Percentiles rank a stretch among this genome's conserved stretches.
These are phyloP conservation scores for Simplicillium aogashimaense DNA, from an alignment of 2,329 filamentous ascomycete species.

Conservation along the genomic window DNA sequence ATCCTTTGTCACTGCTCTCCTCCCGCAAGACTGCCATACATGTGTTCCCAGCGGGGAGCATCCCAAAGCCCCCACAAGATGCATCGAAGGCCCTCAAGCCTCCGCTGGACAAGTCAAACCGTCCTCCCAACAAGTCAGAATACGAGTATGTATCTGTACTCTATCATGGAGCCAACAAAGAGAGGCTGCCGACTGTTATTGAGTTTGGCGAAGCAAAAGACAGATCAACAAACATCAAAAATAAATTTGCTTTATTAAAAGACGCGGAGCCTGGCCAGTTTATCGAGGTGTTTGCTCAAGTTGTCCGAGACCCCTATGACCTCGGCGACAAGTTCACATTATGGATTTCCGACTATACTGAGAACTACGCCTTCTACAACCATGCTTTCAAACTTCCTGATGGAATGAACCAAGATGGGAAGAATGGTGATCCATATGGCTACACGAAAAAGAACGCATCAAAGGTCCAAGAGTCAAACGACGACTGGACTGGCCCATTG, in stretches of 20 bases:
- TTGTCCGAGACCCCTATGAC: conserved; percentile 45
- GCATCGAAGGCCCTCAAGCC: conserved; percentile 20
- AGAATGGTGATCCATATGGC: conserved; percentile 41
- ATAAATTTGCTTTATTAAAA: conserved; percentile 56
- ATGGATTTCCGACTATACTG: conserved; percentile 77
- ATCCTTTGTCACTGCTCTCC: conserved; percentile 32
- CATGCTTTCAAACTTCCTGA: conserved; percentile 22
- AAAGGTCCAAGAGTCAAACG: conserved; percentile 9
- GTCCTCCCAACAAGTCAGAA: conserved; percentile 16
- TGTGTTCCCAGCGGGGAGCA: conserved; percentile 16
- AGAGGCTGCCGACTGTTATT: conserved; percentile 26
- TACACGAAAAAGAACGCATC: conserved; percentile 28
- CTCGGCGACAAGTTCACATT: conserved; percentile 42
- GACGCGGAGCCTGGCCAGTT: conserved; percentile 48
- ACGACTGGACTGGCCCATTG: conserved; percentile 62
- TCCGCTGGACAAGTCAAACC: conserved; percentile 10
- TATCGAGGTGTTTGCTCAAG: conserved; percentile 61
- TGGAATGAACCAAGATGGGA: conserved; percentile 15
- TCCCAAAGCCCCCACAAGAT: conserved; percentile 28
- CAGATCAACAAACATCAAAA: conserved; percentile 30
- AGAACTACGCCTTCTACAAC: conserved; percentile 54
- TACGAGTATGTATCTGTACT: conserved; percentile 36
- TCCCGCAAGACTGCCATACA: conserved; percentile 23
- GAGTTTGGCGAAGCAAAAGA: conserved; percentile 30
- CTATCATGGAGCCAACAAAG: conserved; percentile 33